Percentiles rank a stretch among this genome's conserved stretches.
Conservation (phyloP, 2,329 filamentous ascomycete species). For the Phymatotrichopsis omnivora region DNA sequence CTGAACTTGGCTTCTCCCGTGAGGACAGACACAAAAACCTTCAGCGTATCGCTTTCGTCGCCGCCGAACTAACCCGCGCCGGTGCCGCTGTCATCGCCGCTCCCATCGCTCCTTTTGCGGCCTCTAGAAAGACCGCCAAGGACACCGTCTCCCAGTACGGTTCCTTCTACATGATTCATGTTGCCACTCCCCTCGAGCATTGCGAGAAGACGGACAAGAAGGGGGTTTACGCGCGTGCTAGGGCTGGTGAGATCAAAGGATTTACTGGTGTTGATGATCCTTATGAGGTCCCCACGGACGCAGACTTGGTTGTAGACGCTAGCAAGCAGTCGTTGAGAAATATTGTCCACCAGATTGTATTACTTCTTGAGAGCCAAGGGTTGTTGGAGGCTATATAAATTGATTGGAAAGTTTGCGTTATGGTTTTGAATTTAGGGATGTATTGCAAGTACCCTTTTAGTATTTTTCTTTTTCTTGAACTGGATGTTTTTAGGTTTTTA, state of each 20-base stretch:
- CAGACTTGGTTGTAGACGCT: constrained; percentile 73
- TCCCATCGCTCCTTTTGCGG: constrained; percentile 87
- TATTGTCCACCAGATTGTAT: constrained; percentile 91
- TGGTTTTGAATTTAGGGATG: too few relatives aligned
- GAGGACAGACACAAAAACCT: constrained; percentile 94
- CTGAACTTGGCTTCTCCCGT: constrained; percentile 88
- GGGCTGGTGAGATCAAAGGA: constrained; percentile 85
- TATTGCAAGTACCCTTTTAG: too few relatives aligned
- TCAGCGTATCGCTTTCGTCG: constrained; percentile 89
- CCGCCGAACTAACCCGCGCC: constrained; percentile 83
- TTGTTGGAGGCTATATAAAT: constrained; percentile 52
- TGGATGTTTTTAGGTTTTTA: too few relatives aligned
- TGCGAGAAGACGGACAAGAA: constrained; percentile 91
- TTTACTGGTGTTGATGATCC: constrained; percentile 98
- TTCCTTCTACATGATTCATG: constrained; percentile 89
- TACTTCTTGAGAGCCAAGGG: constrained; percentile 81
- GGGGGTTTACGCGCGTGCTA: constrained; percentile 76
- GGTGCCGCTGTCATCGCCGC: constrained; percentile 92
- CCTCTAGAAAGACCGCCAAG: constrained; percentile 62
- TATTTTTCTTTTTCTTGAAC: too few relatives aligned
- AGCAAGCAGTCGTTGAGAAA: constrained; percentile 82
- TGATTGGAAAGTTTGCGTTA: too few relatives aligned
- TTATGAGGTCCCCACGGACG: constrained; percentile 74
- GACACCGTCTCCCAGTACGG: constrained; percentile 81
- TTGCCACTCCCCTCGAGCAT: constrained; percentile 83